phyloP scores from a whole-genome alignment of 805 yeast species.

The Limtongia smithiae region DNA sequence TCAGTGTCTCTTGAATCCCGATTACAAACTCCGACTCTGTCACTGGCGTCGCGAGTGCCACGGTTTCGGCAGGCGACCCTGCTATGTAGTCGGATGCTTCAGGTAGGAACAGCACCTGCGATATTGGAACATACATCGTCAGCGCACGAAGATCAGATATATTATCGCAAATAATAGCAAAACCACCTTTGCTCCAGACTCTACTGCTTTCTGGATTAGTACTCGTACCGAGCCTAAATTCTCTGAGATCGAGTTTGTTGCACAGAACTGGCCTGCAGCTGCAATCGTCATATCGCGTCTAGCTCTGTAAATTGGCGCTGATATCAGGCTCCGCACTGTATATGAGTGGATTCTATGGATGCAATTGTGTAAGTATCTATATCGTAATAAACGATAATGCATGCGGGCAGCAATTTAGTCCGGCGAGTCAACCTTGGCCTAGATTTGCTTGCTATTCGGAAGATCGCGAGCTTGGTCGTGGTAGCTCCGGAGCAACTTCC shows the following conservation, averaged over 20 bases:
- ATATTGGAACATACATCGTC: no score
- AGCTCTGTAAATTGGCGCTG: no score
- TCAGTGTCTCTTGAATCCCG: slow-evolving; percentile 48
- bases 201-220: slow-evolving; percentile 62
- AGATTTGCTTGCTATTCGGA: no score
- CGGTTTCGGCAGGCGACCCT: slow-evolving; percentile 61
- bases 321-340: no score
- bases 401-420: no score
- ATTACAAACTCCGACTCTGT: slow-evolving; percentile 43
- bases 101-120: slow-evolving; percentile 63
- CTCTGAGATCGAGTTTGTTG: slow-evolving; percentile 56
- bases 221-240: slow-evolving; percentile 60
- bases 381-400: no score
- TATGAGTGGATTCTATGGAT: no score
- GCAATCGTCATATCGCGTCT: slow-evolving; percentile 52
- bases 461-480: no score
- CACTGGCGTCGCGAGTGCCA: slow-evolving; percentile 51
- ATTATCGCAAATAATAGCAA: not conserved
- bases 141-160: no score
- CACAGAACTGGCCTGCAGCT: slow-evolving; percentile 85
- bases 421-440: no score
- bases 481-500: no score
- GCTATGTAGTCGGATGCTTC: slow-evolving; percentile 92
- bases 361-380: no score
- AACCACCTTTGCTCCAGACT: slow-evolving; percentile 52